These are phyloP conservation scores for Tubosaeta sp. DNA, from an alignment of 768 basidiomycete species.

Conservation along the genomic window DNA sequence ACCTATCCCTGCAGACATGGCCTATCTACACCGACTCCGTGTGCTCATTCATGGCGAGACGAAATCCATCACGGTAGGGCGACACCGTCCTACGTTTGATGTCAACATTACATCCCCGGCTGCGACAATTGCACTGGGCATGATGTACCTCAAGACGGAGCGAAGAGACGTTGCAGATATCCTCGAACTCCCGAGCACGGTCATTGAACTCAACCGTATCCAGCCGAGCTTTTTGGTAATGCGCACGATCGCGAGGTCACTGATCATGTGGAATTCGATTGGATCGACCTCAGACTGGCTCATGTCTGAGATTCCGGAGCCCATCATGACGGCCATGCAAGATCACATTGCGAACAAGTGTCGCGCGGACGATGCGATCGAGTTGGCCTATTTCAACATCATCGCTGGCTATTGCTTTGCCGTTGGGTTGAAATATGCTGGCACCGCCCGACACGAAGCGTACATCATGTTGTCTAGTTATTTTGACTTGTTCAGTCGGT, in stretches of 20 bases:
- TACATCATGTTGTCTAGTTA: constrained; percentile 77
- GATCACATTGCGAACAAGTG: constrained; percentile 42
- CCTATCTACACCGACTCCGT: constrained; percentile 62
- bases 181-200: constrained; percentile 76
- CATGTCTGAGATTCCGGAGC: constrained; percentile 58
- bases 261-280: constrained; percentile 88
- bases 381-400: constrained; percentile 90
- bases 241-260: constrained; percentile 66
- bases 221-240: constrained; percentile 85
- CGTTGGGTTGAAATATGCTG: constrained; percentile 89
- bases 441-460: constrained; percentile 87
- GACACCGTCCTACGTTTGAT: constrained; percentile 58
- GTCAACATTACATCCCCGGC: constrained; percentile 89
- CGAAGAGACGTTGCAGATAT: constrained; percentile 84
- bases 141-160: constrained; percentile 89
- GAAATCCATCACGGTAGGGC: constrained; percentile 35
- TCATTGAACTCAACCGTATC: constrained; percentile 74
- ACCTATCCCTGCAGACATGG: constrained; percentile 70
- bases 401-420: constrained; percentile 89
- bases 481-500: constrained; percentile 73
- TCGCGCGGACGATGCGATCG: constrained; percentile 62
- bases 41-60: constrained; percentile 75
- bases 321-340: constrained; percentile 60
- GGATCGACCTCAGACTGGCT: constrained; percentile 73
- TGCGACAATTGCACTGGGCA: constrained; percentile 81